These are phyloP conservation scores for Paraleonurus japonicus DNA, from an alignment of 257 asterid genomes.

Conservation along the genomic window DNA sequence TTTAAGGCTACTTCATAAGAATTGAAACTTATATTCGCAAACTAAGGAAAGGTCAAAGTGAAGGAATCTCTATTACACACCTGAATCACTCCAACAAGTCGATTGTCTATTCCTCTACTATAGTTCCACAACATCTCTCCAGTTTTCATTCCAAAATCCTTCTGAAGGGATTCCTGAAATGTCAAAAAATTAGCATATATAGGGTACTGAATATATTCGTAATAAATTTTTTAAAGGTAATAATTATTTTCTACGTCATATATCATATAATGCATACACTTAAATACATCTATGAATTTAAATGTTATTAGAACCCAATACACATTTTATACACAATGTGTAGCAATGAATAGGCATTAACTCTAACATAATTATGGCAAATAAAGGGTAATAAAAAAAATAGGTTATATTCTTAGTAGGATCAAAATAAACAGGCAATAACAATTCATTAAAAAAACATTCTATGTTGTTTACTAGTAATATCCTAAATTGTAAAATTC, in stretches of 20 bases:
- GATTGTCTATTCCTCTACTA: constrained; percentile 82
- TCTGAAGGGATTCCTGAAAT: constrained; percentile 88
- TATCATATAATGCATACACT: constrained; percentile 11
- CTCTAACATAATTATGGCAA: neutral
- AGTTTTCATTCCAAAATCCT: constrained; percentile 81
- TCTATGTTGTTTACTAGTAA: neutral
- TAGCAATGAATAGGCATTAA: neutral
- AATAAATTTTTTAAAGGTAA: neutral
- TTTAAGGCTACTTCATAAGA: constrained; percentile 7
- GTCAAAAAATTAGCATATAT: constrained; percentile 22
- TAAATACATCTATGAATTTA: neutral
- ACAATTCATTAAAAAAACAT: neutral
- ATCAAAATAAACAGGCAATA: neutral
- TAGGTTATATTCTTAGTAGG: neutral
- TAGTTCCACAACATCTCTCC: constrained; percentile 96
- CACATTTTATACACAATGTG: no score
- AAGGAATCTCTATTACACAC: constrained; percentile 29
- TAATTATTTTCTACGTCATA: neutral
- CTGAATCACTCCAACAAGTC: constrained; percentile 70
- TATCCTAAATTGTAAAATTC: neutral
- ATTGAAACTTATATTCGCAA: constrained; percentile 11
- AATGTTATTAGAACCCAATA: neutral
- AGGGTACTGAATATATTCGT: neutral
- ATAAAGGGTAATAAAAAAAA: neutral
- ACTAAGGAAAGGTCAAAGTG: constrained; percentile 12